Conservation (phyloP, 345 rosid species). For the Jatropha curcas region DNA sequence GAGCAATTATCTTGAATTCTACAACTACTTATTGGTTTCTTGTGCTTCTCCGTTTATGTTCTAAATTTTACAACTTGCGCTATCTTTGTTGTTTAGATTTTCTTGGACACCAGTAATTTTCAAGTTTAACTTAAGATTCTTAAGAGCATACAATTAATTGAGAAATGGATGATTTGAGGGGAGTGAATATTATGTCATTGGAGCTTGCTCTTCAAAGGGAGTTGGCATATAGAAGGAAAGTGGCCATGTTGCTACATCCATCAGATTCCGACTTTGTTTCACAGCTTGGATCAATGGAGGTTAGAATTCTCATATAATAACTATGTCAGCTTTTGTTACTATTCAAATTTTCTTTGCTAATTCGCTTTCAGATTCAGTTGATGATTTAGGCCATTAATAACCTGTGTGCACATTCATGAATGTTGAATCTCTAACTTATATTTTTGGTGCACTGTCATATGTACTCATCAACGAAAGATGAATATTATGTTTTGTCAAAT, state of each 20-base stretch:
- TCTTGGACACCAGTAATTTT: neutral
- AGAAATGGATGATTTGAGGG: slow-evolving; percentile 21
- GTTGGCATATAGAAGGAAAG: slow-evolving; percentile 24
- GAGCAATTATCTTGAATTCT: no score
- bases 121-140: neutral
- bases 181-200: neutral
- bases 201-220: slow-evolving; percentile 31
- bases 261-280: slow-evolving; percentile 2
- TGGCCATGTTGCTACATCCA: slow-evolving; percentile 7
- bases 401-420: no score
- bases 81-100: neutral
- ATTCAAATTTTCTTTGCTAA: no score
- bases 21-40: no score
- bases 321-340: no score
- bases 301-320: no score
- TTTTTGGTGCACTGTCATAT: no score
- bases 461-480: no score
- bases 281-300: slow-evolving; percentile 19
- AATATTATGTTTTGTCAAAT: no score
- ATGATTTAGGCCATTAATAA: no score
- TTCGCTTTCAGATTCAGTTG: no score
- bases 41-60: neutral
- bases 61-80: neutral
- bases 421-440: no score
- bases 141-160: neutral